A percentile compares a stretch with the other conserved stretches of the same genome.
phyloP scores from a whole-genome alignment of 495 filamentous ascomycete genomes.

The Talaromyces thailandensis region DNA sequence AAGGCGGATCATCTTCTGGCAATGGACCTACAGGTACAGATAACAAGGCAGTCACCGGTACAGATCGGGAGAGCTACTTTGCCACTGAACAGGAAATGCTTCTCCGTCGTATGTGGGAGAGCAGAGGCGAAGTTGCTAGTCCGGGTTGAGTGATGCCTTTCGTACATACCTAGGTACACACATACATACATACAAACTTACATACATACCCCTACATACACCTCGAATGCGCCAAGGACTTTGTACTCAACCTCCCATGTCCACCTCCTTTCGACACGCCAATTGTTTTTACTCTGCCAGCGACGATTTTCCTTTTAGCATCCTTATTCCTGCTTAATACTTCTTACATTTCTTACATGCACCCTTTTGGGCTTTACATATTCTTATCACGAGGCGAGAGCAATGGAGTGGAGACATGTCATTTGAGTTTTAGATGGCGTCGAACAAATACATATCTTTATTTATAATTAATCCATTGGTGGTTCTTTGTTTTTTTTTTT shows the following conservation, averaged over 20 bases:
- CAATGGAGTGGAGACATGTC: not conserved
- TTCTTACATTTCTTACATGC: not conserved
- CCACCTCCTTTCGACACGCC: not conserved
- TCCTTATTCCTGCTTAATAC: not conserved
- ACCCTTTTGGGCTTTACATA: not conserved
- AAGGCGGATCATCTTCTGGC: not conserved
- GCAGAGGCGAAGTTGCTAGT: constrained; percentile 30
- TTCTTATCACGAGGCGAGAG: not conserved
- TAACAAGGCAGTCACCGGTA: constrained; percentile 11
- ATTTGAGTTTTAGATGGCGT: not conserved
- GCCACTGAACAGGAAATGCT: constrained; percentile 29
- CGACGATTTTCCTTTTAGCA: not conserved
- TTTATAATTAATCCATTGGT: not conserved
- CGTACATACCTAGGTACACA: not conserved
- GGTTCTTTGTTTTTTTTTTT: not conserved
- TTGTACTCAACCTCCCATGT: not conserved
- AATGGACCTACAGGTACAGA: constrained; percentile 17
- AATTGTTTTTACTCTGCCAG: not conserved
- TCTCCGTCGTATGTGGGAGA: constrained; percentile 42
- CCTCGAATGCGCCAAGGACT: too few relatives aligned
- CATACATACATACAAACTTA: not conserved
- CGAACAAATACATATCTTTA: not conserved
- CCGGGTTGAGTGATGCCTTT: constrained; percentile 17
- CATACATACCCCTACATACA: too few relatives aligned
- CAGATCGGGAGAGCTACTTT: constrained; percentile 15